Percentiles rank a stretch among this genome's conserved stretches.
phyloP scores from a whole-genome alignment of 2,329 filamentous ascomycete species.

The Penicillium sp. region DNA sequence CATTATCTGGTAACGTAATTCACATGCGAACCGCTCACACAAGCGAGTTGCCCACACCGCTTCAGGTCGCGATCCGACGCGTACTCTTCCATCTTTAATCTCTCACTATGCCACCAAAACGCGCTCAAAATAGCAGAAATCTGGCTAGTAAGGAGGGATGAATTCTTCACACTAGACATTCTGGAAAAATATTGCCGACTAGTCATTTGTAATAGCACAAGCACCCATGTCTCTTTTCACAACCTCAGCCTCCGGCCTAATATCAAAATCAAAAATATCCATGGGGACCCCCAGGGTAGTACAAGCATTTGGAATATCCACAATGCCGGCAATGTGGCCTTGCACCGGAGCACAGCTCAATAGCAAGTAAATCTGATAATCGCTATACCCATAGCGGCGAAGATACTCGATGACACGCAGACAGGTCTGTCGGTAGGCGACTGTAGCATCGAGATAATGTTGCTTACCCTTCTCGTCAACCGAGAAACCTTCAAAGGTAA shows the following conservation, averaged over 20 bases:
- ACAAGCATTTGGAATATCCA: conserved; percentile 89
- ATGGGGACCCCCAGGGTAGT: conserved; percentile 87
- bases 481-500: conserved; percentile 88
- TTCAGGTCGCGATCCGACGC: too few species aligned
- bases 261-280: conserved; percentile 95
- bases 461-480: conserved; percentile 89
- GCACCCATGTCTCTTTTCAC: conserved; percentile 69
- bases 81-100: too few species aligned
- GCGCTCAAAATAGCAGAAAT: too few species aligned
- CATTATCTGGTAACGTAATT: too few species aligned
- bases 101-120: too few species aligned
- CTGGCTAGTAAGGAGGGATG: too few species aligned
- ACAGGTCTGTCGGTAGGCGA: conserved; percentile 83
- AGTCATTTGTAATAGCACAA: conserved; percentile 65
- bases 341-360: conserved; percentile 85
- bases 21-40: too few species aligned
- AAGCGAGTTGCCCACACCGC: too few species aligned
- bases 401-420: conserved; percentile 80
- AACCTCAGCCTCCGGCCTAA: conserved; percentile 67
- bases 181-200: not conserved
- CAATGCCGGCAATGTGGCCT: conserved; percentile 85
- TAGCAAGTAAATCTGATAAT: conserved; percentile 84
- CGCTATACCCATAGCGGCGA: conserved; percentile 68
- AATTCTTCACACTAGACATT: too few species aligned
- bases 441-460: conserved; percentile 83